phyloP scores from a whole-genome alignment of 1,284 basidiomycete genomes.

The Leccinum griseonigrum region DNA sequence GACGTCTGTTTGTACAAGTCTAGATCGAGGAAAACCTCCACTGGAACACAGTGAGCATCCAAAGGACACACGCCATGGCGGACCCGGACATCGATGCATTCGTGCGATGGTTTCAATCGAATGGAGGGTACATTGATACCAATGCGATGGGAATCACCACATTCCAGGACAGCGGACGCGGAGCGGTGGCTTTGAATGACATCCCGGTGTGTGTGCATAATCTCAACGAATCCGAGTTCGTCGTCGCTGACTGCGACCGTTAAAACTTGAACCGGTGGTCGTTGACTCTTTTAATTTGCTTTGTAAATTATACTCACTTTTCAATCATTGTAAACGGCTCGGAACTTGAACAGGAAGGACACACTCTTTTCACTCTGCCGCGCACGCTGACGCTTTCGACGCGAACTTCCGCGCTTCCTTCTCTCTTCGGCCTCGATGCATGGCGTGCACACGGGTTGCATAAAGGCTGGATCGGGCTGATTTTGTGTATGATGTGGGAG shows the following conservation, averaged over 20 bases:
- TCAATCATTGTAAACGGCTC: background rate
- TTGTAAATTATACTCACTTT: background rate
- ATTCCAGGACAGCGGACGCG: constrained; percentile 63
- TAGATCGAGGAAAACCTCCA: background rate
- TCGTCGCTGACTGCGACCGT: background rate
- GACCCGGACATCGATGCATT: constrained; percentile 30
- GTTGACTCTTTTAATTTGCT: background rate
- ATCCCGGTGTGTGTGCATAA: constrained; percentile 51
- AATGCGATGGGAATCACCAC: constrained; percentile 45
- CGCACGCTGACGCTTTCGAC: constrained; percentile 77
- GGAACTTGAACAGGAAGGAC: constrained; percentile 51
- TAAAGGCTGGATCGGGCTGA: constrained; percentile 84
- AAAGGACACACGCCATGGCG: background rate
- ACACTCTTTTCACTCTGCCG: constrained; percentile 83
- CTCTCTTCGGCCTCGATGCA: constrained; percentile 51
- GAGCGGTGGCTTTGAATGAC: constrained; percentile 67
- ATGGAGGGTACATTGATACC: constrained; percentile 44
- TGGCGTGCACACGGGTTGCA: constrained; percentile 64
- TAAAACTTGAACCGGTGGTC: background rate
- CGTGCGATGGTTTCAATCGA: constrained; percentile 41
- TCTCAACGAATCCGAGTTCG: background rate
- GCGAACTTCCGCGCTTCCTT: constrained; percentile 67
- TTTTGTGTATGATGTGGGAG: constrained; percentile 97
- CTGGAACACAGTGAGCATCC: background rate
- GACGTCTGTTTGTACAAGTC: constrained; percentile 2